A percentile compares a stretch with the other conserved stretches of the same genome.
Conservation (phyloP, 495 filamentous ascomycete genomes). For the Immersiella caudata region DNA sequence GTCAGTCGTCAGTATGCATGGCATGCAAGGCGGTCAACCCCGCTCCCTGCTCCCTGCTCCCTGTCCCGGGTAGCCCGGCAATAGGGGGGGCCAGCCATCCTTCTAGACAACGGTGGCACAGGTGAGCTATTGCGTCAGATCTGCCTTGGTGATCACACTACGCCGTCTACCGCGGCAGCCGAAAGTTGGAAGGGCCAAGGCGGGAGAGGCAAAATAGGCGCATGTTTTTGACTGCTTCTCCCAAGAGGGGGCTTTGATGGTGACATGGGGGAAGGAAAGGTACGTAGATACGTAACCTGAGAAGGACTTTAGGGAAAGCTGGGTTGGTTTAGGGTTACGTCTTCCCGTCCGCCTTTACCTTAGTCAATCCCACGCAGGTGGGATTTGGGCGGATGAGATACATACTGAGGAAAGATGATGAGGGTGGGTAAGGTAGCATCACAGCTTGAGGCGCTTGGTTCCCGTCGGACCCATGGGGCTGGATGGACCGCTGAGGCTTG, state of each 20-base stretch:
- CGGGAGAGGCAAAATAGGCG: background rate
- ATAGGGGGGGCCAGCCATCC: too few relatives aligned
- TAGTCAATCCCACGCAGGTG: background rate
- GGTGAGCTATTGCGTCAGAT: background rate
- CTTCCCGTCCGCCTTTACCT: background rate
- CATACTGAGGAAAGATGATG: background rate
- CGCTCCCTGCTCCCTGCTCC: too few relatives aligned
- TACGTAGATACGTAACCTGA: background rate
- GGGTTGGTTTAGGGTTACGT: background rate
- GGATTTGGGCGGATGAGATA: background rate
- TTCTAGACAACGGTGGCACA: background rate
- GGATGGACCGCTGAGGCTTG: background rate
- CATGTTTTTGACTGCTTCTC: background rate
- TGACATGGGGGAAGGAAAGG: background rate
- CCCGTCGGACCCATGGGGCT: conserved; percentile 5
- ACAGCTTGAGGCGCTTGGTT: background rate
- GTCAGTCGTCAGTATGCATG: too few relatives aligned
- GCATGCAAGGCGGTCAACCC: too few relatives aligned
- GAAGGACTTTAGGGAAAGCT: background rate
- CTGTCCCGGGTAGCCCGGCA: background rate
- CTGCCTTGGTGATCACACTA: background rate
- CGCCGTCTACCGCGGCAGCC: conserved; percentile 2
- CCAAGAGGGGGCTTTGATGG: background rate
- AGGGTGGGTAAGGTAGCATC: conserved; percentile 11
- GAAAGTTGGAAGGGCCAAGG: background rate